A percentile compares a stretch with the other conserved stretches of the same genome.
These are phyloP conservation scores for Pinus tabuliformis DNA, from an alignment of 75 land plant genomes.

Conservation along the genomic window DNA sequence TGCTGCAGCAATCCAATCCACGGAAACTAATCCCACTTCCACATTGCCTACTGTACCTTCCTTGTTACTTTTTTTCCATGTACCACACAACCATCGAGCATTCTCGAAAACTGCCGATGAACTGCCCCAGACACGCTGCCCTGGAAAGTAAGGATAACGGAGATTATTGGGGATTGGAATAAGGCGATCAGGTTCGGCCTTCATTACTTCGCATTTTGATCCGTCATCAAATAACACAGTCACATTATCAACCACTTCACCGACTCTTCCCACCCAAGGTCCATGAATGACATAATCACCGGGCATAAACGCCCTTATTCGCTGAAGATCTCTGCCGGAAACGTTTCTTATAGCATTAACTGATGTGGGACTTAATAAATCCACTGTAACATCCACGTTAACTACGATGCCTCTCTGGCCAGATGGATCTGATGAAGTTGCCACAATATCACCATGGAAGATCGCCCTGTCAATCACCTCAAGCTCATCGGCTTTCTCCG, in stretches of 20 bases:
- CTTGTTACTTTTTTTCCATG: slow-evolving; percentile 76
- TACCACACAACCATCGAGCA: slow-evolving; percentile 76
- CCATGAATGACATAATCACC: slow-evolving; percentile 86
- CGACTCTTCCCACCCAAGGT: slow-evolving; percentile 88
- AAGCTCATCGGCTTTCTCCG: slow-evolving; percentile 38
- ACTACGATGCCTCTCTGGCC: slow-evolving; percentile 80
- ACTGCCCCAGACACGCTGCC: slow-evolving; percentile 66
- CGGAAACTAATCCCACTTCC: slow-evolving; percentile 53
- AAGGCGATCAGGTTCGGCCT: slow-evolving; percentile 66
- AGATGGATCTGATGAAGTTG: slow-evolving; percentile 61
- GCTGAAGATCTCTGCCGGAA: slow-evolving; percentile 50
- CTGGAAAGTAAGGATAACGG: slow-evolving; percentile 77
- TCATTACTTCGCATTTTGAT: slow-evolving; percentile 69
- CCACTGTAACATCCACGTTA: slow-evolving; percentile 58
- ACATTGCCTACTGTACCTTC: slow-evolving; percentile 82
- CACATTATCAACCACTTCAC: slow-evolving; percentile 83
- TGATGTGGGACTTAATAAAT: slow-evolving; percentile 51
- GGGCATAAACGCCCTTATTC: slow-evolving; percentile 41
- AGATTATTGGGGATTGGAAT: slow-evolving; percentile 41
- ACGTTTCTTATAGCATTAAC: slow-evolving; percentile 37
- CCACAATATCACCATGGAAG: slow-evolving; percentile 83
- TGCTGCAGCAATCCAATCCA: slow-evolving; percentile 76
- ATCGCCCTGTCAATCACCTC: slow-evolving; percentile 67
- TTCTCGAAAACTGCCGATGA: slow-evolving; percentile 72
- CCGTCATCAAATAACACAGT: slow-evolving; percentile 95